Conservation (phyloP, 2,329 filamentous ascomycete genomes). For the Ilyonectria sp. region DNA sequence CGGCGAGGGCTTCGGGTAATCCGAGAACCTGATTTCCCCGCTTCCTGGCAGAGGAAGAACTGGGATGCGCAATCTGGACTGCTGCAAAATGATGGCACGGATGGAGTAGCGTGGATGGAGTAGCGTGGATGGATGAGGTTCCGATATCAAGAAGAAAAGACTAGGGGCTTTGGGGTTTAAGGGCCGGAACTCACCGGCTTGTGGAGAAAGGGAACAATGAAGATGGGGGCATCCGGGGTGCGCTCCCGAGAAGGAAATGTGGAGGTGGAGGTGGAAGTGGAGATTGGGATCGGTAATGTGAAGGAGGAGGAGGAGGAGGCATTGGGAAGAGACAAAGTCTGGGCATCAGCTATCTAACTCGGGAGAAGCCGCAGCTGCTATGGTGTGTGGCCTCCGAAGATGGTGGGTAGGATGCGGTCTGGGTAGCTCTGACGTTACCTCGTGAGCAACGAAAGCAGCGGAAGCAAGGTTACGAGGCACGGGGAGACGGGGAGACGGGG, state of each 20-base stretch:
- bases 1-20: background rate
- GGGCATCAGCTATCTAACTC: constrained; percentile 8
- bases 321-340: constrained; percentile 7
- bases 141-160: constrained; percentile 1
- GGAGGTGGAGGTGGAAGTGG: constrained; percentile 1
- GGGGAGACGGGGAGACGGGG: background rate
- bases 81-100: constrained; percentile 16
- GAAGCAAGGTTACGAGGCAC: background rate
- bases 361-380: constrained; percentile 11
- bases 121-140: background rate
- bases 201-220: constrained; percentile 13
- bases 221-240: constrained; percentile 19
- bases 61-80: constrained; percentile 2
- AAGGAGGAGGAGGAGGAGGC: constrained; percentile 8
- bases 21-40: background rate
- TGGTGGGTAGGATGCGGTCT: constrained; percentile 28
- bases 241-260: constrained; percentile 5
- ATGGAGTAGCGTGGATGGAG: background rate
- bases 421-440: background rate
- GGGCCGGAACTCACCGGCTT: constrained; percentile 18
- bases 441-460: background rate
- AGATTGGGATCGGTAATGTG: background rate
- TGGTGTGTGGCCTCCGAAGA: constrained; percentile 12
- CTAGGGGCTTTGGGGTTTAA: background rate
- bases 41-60: background rate